Conservation (phyloP, 495 filamentous ascomycete species). For the Neurospora sp. region DNA sequence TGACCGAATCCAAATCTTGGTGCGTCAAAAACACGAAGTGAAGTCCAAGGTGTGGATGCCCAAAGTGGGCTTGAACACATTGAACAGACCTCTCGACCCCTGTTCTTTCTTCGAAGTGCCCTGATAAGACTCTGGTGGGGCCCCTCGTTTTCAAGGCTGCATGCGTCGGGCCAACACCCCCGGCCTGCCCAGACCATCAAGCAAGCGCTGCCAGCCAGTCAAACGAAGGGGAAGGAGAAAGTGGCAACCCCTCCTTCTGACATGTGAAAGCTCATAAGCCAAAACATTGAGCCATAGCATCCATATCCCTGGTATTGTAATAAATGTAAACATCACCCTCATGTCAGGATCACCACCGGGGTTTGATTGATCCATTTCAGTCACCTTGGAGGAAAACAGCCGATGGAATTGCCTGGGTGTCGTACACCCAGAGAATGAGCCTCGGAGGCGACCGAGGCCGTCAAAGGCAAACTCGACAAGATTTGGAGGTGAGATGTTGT, state of each 20-base stretch:
- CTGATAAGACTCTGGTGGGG: not conserved
- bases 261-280: not conserved
- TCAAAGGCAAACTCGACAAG: not conserved
- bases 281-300: not conserved
- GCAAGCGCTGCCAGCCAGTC: not conserved
- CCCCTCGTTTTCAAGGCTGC: not conserved
- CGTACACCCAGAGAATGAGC: not conserved
- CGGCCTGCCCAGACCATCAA: not conserved
- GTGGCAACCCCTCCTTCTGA: not conserved
- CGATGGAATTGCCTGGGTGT: not conserved
- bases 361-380: not conserved
- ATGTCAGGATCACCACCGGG: not conserved
- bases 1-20: not conserved
- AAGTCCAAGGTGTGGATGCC: not conserved
- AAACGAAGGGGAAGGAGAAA: not conserved
- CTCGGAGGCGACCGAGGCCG: not conserved
- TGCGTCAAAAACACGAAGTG: not conserved
- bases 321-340: not conserved
- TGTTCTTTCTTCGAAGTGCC: not conserved
- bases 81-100: not conserved
- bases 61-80: not conserved
- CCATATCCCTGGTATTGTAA: not conserved
- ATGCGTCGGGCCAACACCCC: not conserved
- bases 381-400: not conserved
- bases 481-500: not conserved